Evolutionary conservation across 208 protist species (phyloP).

Genomic region (Wallacemonas sp.): DNA sequence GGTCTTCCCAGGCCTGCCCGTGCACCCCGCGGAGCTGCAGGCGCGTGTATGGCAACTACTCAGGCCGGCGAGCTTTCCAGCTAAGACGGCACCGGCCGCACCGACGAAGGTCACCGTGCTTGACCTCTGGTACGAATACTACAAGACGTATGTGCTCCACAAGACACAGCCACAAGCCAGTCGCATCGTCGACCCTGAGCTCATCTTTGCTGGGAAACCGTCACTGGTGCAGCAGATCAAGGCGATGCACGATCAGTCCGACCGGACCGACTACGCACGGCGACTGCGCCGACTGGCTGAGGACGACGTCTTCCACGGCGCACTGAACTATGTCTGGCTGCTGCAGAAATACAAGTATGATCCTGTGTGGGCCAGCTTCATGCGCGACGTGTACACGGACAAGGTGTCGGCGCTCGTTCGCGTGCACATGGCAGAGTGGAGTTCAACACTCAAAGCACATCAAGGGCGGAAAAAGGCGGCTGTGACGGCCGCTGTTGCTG

Average conservation of each 20-base stretch:
- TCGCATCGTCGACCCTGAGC: conserved; percentile 24
- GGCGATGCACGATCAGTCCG: conserved; percentile 15
- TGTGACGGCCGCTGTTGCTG: no score
- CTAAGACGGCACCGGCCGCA: neutral
- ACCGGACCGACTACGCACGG: conserved; percentile 16
- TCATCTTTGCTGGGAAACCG: conserved; percentile 19
- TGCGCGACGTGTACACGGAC: conserved; percentile 52
- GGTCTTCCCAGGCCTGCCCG: conserved; percentile 26
- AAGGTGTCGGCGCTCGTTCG: conserved; percentile 10
- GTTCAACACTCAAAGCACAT: neutral
- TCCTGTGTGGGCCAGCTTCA: conserved; percentile 57
- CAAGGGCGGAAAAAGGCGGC: neutral
- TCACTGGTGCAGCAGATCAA: conserved; percentile 48
- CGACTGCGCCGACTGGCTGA: conserved; percentile 40
- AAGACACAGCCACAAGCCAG: conserved; percentile 56
- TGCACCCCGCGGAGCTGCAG: conserved; percentile 18
- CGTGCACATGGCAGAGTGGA: conserved; percentile 12
- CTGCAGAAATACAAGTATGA: conserved; percentile 58
- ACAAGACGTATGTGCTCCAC: conserved; percentile 44
- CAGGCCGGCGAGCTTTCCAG: conserved; percentile 12
- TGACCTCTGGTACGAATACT: conserved; percentile 76
- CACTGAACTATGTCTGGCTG: conserved; percentile 32
- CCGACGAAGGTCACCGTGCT: conserved; percentile 34
- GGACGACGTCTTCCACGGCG: conserved; percentile 57
- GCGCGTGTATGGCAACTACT: conserved; percentile 40